phyloP scores from a whole-genome alignment of 805 yeast genomes.

The Brettanomyces naardenensis region DNA sequence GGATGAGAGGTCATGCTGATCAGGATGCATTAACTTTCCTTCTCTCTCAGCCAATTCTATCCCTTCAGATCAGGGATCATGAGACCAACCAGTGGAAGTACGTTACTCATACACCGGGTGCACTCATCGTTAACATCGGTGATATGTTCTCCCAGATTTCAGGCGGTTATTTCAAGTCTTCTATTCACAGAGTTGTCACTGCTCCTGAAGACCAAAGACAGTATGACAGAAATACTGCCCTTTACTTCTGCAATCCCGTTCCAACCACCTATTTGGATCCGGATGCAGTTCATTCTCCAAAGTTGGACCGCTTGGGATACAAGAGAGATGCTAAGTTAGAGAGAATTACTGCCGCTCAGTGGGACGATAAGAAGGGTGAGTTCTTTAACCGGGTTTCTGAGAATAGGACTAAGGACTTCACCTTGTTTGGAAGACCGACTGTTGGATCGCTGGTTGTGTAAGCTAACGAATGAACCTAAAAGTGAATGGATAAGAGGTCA shows the following conservation, averaged over 20 bases:
- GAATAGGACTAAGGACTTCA: slow-evolving; percentile 8
- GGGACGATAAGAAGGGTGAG: slow-evolving; percentile 40
- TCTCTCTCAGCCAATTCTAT: slow-evolving; percentile 32
- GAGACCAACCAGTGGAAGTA: slow-evolving; percentile 31
- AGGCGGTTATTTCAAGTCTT: slow-evolving; percentile 39
- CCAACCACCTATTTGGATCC: slow-evolving; percentile 33
- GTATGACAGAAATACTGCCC: slow-evolving; percentile 30
- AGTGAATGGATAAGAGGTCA: too few species aligned
- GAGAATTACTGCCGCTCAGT: slow-evolving; percentile 30
- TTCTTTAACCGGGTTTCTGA: slow-evolving; percentile 32
- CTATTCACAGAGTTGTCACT: slow-evolving; percentile 39
- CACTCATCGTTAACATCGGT: slow-evolving; percentile 34
- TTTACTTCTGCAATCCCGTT: slow-evolving; percentile 36
- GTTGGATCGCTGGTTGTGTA: too few species aligned
- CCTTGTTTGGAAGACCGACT: slow-evolving; percentile 13
- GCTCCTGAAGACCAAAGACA: slow-evolving; percentile 35
- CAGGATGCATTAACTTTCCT: slow-evolving; percentile 33
- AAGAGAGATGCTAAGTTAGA: slow-evolving; percentile 22
- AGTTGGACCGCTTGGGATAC: slow-evolving; percentile 27
- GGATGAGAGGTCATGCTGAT: slow-evolving; percentile 43
- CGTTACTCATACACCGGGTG: slow-evolving; percentile 31
- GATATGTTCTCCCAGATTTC: slow-evolving; percentile 34
- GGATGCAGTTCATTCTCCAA: slow-evolving; percentile 30
- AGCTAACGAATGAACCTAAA: too few species aligned
- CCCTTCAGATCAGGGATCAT: slow-evolving; percentile 32